Conservation (phyloP, 306 rosid genomes). For the Gastrolobium bilobum region DNA sequence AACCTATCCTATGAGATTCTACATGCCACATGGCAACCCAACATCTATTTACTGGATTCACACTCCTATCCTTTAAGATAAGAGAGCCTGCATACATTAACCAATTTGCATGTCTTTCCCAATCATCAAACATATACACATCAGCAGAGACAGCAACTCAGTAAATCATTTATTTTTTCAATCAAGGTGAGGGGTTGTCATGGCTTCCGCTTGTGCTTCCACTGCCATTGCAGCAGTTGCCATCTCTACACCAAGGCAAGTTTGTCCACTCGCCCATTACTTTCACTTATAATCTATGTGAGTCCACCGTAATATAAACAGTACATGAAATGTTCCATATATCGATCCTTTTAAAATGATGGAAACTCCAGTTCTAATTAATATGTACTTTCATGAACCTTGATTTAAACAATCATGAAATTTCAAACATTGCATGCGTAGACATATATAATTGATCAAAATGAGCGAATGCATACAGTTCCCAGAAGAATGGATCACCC, state of each 20-base stretch:
- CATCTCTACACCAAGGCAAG: slow-evolving; percentile 45
- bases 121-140: slow-evolving; percentile 17
- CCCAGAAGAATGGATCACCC: slow-evolving; percentile 39
- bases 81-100: slow-evolving; percentile 10
- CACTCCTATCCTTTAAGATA: slow-evolving; percentile 39
- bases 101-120: slow-evolving; percentile 1
- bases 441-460: slow-evolving; percentile 17
- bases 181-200: slow-evolving; percentile 33
- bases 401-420: neutral
- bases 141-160: neutral
- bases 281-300: neutral
- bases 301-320: neutral
- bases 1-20: slow-evolving; percentile 35
- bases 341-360: neutral
- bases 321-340: neutral
- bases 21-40: slow-evolving; percentile 42
- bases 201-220: slow-evolving; percentile 49
- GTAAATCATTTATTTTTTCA: neutral
- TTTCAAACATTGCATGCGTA: neutral
- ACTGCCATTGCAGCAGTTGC: slow-evolving; percentile 43
- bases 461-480: slow-evolving; percentile 37
- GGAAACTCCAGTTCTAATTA: neutral
- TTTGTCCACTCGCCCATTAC: neutral
- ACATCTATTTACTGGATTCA: neutral
- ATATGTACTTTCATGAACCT: neutral